These are phyloP conservation scores for Theileria parva DNA, from an alignment of 169 alveolate genomes.

Conservation along the genomic window DNA sequence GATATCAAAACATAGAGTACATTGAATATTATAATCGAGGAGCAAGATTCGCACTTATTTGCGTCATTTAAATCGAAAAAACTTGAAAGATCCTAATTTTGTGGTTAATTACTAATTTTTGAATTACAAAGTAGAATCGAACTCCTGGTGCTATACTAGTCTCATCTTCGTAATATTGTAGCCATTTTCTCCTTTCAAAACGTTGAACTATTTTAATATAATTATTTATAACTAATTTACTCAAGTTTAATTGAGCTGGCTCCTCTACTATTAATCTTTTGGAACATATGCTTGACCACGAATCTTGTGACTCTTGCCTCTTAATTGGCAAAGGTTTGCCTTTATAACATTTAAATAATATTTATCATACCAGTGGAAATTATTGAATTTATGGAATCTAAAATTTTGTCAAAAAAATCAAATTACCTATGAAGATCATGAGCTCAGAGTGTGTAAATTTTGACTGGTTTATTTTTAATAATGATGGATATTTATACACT, in stretches of 20 bases:
- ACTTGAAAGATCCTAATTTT: slow-evolving; percentile 22
- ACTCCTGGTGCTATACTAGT: slow-evolving; percentile 34
- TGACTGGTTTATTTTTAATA: not conserved
- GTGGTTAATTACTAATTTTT: not conserved
- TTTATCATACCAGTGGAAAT: slow-evolving; percentile 8
- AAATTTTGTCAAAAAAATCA: not conserved
- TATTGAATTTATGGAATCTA: slow-evolving; percentile 14
- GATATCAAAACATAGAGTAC: slow-evolving; percentile 6
- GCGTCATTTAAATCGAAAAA: slow-evolving; percentile 9
- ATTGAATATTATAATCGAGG: slow-evolving; percentile 12
- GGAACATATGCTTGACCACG: slow-evolving; percentile 44
- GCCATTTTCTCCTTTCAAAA: slow-evolving; percentile 32
- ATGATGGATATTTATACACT: not conserved
- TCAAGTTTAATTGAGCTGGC: slow-evolving; percentile 11
- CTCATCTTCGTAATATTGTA: not conserved
- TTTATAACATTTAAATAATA: not conserved
- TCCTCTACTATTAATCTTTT: not conserved
- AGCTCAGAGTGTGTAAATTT: slow-evolving; percentile 26
- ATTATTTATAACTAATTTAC: slow-evolving; percentile 9
- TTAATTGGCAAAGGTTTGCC: slow-evolving; percentile 12
- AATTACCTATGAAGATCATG: slow-evolving; percentile 18
- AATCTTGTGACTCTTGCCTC: not conserved
- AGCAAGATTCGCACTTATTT: slow-evolving; percentile 33
- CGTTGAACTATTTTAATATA: slow-evolving; percentile 29
- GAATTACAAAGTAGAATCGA: slow-evolving; percentile 44